Percentiles rank a stretch among this genome's conserved stretches.
phyloP scores from a whole-genome alignment of 108 stramenopile genomes.

The Skeletonema grethae region DNA sequence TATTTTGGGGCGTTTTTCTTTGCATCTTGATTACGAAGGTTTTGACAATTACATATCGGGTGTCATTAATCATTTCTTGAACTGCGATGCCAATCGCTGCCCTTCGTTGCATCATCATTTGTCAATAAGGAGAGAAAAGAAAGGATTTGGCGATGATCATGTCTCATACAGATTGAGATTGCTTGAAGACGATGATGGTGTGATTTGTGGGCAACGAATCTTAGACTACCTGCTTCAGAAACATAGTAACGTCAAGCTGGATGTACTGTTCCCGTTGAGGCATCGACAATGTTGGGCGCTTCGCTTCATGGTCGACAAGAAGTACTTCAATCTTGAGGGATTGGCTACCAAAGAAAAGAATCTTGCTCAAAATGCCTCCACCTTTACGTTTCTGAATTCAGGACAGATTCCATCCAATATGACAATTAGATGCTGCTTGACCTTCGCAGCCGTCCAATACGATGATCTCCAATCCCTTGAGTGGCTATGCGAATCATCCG shows the following conservation, averaged over 20 bases:
- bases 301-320: conserved; percentile 12
- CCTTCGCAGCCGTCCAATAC: conserved; percentile 17
- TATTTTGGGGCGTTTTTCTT: neutral
- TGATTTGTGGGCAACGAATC: no score
- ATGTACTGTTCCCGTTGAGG: neutral
- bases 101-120: neutral
- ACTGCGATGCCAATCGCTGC: neutral
- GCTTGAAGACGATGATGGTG: neutral
- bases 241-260: neutral
- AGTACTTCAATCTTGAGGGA: conserved; percentile 1
- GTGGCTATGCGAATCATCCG: conserved; percentile 1
- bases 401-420: conserved; percentile 2
- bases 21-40: neutral
- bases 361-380: neutral
- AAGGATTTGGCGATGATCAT: no score
- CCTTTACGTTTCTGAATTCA: neutral
- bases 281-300: conserved; percentile 12
- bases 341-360: neutral
- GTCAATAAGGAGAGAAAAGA: neutral
- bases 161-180: neutral
- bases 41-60: no score
- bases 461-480: conserved; percentile 16
- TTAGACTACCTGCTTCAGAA: neutral
- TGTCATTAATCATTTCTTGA: no score
- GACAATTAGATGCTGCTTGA: conserved; percentile 5